Base-by-base conservation (phyloP, 495 filamentous ascomycete species). In the Penicillium diatomitis region DNA sequence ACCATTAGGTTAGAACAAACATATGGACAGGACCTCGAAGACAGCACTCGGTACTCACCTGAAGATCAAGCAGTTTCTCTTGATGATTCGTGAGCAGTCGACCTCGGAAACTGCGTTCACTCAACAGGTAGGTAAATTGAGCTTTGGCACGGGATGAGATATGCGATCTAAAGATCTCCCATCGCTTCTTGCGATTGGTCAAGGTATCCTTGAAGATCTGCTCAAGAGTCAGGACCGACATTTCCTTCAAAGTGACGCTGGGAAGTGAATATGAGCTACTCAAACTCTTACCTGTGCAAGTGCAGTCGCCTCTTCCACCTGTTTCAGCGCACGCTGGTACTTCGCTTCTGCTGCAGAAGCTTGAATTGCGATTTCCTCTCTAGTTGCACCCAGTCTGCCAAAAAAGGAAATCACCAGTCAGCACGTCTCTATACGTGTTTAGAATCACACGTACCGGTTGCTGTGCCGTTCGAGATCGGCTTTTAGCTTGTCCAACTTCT, bases 61-160 rank as follows among this genome's bases (percentile, higher is more conserved):
- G 76, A 33, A 99, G 72, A 52, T 92, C 86, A 32, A 96, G 73
- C 28, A 74, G 69, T 54, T 87, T 87, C 30, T 70, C 57, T 39
- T 73, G 67, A 65, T 97, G 92, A 50, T 95, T 83, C 20, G 92
- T 75, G 36, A 82, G 66, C 29, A 97, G 76, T 50, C 79, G 78
- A 40, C 92, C 92, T 12, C 90, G 80, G 67, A 95, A 99, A 10
- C 85, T 81, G 56, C 92, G 79, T 62, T 96, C 90, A 56, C 82
- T 86, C 40, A 99, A 76, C 9, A 97, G 76, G 58, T 89, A 92
- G 37, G 76, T 83, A 61, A 99, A 99, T 52, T 87, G 88, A 11
- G 82, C 80, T 42, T 90, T 82, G 29, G 90, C 89, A 44, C 88
- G 81, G 8, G 81, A 81, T 8, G 88, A 87, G 50, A 99, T 96